phyloP scores from a whole-genome alignment of 148 eudicot genomes.

The Rhododendron simsii region DNA sequence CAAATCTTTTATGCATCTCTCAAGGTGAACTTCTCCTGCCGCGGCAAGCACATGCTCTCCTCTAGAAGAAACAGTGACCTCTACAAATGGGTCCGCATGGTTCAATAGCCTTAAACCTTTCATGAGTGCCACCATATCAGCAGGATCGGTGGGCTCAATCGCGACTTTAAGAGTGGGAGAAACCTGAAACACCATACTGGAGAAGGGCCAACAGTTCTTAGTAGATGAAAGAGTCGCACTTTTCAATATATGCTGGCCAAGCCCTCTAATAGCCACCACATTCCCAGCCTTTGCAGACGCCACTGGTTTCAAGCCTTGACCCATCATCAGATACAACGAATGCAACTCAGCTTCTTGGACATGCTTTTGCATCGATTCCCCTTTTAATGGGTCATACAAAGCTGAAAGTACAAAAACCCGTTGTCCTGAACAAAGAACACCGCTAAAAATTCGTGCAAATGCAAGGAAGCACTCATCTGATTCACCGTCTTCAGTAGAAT shows the following conservation, averaged over 20 bases:
- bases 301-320: conserved; percentile 75
- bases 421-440: conserved; percentile 62
- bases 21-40: conserved; percentile 96
- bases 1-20: conserved; percentile 89
- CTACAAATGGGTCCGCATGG: conserved; percentile 94
- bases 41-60: conserved; percentile 97
- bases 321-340: conserved; percentile 88
- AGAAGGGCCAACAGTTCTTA: conserved; percentile 86
- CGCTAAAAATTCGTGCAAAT: conserved; percentile 91
- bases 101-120: conserved; percentile 84
- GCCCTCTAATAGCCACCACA: conserved; percentile 87
- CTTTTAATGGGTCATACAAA: conserved; percentile 79
- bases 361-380: conserved; percentile 67
- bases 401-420: conserved; percentile 78
- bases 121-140: conserved; percentile 87
- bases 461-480: conserved; percentile 96
- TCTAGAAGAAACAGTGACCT: conserved; percentile 81
- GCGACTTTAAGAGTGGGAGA: conserved; percentile 94
- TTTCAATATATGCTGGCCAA: conserved; percentile 86
- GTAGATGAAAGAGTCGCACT: conserved; percentile 95
- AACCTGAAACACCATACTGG: conserved; percentile 91
- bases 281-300: conserved; percentile 70
- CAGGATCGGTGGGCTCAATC: conserved; percentile 90
- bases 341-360: conserved; percentile 79
- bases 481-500: conserved; percentile 47